A percentile compares a stretch with the other conserved stretches of the same genome.
Evolutionary conservation across 2,329 filamentous ascomycete species (phyloP).

Genomic region (Aspergillus uvarum): DNA sequence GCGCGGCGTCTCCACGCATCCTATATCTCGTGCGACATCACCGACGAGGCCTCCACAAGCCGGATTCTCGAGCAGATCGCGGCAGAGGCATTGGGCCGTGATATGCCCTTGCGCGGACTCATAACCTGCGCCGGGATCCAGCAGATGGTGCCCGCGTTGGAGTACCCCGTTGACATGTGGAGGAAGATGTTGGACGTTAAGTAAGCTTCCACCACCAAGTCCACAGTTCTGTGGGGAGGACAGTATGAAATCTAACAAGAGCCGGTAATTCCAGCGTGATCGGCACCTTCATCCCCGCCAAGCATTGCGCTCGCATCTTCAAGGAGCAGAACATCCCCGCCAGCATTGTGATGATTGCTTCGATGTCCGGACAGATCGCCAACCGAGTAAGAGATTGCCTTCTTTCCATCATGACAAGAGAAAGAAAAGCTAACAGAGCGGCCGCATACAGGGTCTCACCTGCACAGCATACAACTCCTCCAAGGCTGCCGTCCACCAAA

Average conservation of each 20-base stretch:
- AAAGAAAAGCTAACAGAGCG: background rate
- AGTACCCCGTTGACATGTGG: conserved; percentile 44
- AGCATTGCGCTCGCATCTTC: conserved; percentile 48
- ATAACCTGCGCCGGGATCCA: conserved; percentile 54
- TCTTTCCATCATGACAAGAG: background rate
- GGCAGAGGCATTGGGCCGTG: conserved; percentile 17
- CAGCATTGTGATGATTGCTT: conserved; percentile 67
- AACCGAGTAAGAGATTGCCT: conserved; percentile 48
- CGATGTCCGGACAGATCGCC: conserved; percentile 67
- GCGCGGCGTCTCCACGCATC: conserved; percentile 36
- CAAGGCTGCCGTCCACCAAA: conserved; percentile 51
- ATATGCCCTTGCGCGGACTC: conserved; percentile 26
- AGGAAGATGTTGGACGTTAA: conserved; percentile 39
- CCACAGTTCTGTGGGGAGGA: background rate
- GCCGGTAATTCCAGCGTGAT: conserved; percentile 24
- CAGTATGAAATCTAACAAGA: background rate
- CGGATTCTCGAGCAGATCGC: conserved; percentile 40
- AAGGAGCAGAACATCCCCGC: conserved; percentile 55
- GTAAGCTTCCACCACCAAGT: conserved; percentile 11
- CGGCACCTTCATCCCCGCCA: conserved; percentile 38
- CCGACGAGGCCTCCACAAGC: conserved; percentile 44
- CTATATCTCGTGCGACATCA: conserved; percentile 51
- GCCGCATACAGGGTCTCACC: conserved; percentile 52
- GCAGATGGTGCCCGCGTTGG: conserved; percentile 48
- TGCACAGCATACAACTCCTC: conserved; percentile 60